Conservation (phyloP, 306 rosid species). For the Prunus armeniaca region DNA sequence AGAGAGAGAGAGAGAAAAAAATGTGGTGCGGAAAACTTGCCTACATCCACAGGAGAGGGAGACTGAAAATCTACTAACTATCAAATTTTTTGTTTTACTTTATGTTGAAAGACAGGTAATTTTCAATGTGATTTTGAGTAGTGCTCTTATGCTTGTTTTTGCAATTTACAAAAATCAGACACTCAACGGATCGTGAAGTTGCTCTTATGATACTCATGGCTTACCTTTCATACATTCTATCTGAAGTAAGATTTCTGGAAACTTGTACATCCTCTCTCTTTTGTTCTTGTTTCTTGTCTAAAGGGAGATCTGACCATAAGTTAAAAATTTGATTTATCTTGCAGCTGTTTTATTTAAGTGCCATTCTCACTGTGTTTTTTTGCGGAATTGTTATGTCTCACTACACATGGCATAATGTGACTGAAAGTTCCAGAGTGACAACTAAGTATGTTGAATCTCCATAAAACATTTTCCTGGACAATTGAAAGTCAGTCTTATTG, state of each 20-base stretch:
- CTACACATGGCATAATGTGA: conserved; percentile 98
- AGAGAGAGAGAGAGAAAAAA: too few relatives aligned
- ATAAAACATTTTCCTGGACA: conserved; percentile 1
- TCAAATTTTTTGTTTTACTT: not conserved
- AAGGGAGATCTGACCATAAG: conserved; percentile 6
- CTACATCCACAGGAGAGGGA: too few relatives aligned
- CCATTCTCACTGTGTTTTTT: conserved; percentile 94
- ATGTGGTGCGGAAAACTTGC: too few relatives aligned
- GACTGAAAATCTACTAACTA: too few relatives aligned
- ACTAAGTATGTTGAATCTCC: conserved; percentile 65
- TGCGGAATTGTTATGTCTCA: conserved; percentile 99
- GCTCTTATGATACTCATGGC: conserved; percentile 99
- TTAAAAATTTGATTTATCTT: conserved; percentile 17
- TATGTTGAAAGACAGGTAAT: not conserved
- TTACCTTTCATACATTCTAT: conserved; percentile 83
- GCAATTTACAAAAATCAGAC: conserved; percentile 43
- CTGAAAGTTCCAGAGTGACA: conserved; percentile 92
- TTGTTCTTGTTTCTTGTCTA: not conserved
- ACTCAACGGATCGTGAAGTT: conserved; percentile 93
- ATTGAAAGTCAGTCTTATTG: conserved; percentile 13
- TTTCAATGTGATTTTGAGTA: not conserved
- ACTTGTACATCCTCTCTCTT: not conserved
- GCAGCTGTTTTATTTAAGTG: conserved; percentile 92
- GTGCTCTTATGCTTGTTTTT: conserved; percentile 8
- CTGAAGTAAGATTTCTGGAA: conserved; percentile 60